Evolutionary conservation across 768 basidiomycete genomes (phyloP).

Genomic region (Boletus vermiculosoides): DNA sequence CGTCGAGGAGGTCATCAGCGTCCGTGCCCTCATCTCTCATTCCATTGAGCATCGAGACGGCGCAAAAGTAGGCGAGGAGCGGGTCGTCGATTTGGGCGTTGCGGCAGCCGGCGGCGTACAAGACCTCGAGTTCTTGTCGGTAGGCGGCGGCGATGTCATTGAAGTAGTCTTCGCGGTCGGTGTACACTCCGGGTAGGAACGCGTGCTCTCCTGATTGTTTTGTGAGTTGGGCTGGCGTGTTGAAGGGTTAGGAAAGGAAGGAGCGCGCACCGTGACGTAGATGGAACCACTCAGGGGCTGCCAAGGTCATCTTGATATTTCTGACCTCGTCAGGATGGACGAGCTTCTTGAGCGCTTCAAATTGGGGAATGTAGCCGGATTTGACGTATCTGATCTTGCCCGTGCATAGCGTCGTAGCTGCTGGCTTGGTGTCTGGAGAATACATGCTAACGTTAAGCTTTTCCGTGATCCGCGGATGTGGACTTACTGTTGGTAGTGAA

Average conservation of each 20-base stretch:
- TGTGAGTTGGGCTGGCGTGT: background rate
- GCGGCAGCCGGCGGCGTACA: slow-evolving; percentile 43
- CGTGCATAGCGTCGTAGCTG: slow-evolving; percentile 34
- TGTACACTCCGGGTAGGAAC: slow-evolving; percentile 19
- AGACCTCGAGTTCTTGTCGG: slow-evolving; percentile 41
- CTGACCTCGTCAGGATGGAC: slow-evolving; percentile 62
- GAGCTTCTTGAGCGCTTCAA: slow-evolving; percentile 56
- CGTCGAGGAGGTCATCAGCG: slow-evolving; percentile 61
- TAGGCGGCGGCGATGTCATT: slow-evolving; percentile 49
- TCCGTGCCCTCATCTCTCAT: slow-evolving; percentile 63
- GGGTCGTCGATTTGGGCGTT: slow-evolving; percentile 51
- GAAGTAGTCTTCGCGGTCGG: slow-evolving; percentile 42
- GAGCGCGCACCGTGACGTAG: slow-evolving; percentile 53
- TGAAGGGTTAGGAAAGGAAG: background rate
- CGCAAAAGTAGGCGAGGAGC: slow-evolving; percentile 62
- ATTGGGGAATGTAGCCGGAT: slow-evolving; percentile 63
- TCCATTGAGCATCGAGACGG: slow-evolving; percentile 49
- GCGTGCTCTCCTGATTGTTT: slow-evolving; percentile 21
- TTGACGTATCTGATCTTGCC: slow-evolving; percentile 61
- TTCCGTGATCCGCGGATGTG: background rate
- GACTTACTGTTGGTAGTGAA: slow-evolving; percentile 21
- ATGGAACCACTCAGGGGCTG: slow-evolving; percentile 72
- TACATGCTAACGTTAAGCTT: background rate
- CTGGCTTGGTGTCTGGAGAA: slow-evolving; percentile 22
- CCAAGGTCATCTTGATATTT: slow-evolving; percentile 69